Evolutionary conservation across 352 stramenopile species (phyloP).

Genomic region (Plasmopara muralis): DNA sequence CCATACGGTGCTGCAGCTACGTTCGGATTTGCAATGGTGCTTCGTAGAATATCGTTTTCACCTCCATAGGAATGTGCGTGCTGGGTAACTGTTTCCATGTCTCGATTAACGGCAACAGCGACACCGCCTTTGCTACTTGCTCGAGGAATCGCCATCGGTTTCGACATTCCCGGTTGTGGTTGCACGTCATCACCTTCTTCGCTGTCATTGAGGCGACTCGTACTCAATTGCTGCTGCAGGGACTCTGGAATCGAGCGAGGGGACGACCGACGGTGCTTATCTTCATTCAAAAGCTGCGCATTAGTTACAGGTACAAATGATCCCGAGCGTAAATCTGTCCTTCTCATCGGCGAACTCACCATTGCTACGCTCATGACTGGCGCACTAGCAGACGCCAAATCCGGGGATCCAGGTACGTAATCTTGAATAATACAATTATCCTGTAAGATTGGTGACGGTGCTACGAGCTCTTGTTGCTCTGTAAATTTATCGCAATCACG

Average conservation of each 20-base stretch:
- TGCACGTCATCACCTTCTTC: slow-evolving; percentile 15
- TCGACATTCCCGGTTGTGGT: slow-evolving; percentile 43
- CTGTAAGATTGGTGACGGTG: slow-evolving; percentile 48
- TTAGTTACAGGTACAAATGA: slow-evolving; percentile 38
- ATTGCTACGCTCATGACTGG: slow-evolving; percentile 11
- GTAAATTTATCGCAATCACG: slow-evolving; percentile 46
- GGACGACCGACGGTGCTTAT: slow-evolving; percentile 33
- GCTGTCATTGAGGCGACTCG: slow-evolving; percentile 8
- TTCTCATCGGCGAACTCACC: slow-evolving; percentile 14
- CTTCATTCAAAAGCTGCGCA: slow-evolving; percentile 19
- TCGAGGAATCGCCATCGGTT: slow-evolving; percentile 77
- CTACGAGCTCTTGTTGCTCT: slow-evolving; percentile 27
- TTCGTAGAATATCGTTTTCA: slow-evolving; percentile 40
- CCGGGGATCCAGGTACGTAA: slow-evolving; percentile 66
- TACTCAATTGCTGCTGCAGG: slow-evolving; percentile 18
- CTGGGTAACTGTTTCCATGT: slow-evolving; percentile 19
- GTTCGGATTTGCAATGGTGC: slow-evolving; percentile 47
- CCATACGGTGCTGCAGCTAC: slow-evolving; percentile 64
- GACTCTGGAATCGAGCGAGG: slow-evolving; percentile 28
- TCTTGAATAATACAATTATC: slow-evolving; percentile 83
- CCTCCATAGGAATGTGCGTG: slow-evolving; percentile 68
- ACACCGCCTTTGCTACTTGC: slow-evolving; percentile 29
- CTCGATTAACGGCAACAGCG: slow-evolving; percentile 21
- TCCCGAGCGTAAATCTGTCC: slow-evolving; percentile 17
- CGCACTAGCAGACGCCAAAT: slow-evolving; percentile 27